Conservation (phyloP, 805 yeast species). For the Sugiyamaella smithiae region DNA sequence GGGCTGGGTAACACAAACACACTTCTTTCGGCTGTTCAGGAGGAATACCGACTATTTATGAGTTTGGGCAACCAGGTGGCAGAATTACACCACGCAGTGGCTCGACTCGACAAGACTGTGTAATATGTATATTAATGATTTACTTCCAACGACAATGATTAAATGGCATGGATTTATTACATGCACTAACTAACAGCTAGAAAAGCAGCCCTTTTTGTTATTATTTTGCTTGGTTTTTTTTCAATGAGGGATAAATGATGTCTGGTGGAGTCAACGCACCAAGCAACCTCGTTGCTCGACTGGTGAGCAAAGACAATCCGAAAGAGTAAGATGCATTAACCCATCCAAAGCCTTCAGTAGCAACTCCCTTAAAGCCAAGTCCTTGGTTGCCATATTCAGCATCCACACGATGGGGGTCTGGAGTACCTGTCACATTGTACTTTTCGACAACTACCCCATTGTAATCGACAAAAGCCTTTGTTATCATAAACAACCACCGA, state of each 20-base stretch:
- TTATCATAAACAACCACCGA: constrained; percentile 88
- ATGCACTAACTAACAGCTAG: not conserved
- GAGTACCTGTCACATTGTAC: constrained; percentile 80
- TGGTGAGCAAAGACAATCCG: constrained; percentile 66
- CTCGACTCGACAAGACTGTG: constrained; percentile 16
- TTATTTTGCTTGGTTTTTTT: no score
- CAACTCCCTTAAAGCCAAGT: constrained; percentile 84
- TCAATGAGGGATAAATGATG: constrained; percentile 44
- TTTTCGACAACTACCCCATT: constrained; percentile 96
- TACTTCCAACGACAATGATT: no score
- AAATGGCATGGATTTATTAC: not conserved
- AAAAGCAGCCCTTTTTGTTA: no score
- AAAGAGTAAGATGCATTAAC: constrained; percentile 82
- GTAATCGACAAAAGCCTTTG: constrained; percentile 84
- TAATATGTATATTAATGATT: not conserved
- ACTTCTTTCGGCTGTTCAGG: constrained; percentile 37
- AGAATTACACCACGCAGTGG: constrained; percentile 57
- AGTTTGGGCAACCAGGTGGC: constrained; percentile 71
- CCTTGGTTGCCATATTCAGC: constrained; percentile 99
- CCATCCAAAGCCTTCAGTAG: constrained; percentile 98
- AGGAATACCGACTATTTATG: constrained; percentile 66
- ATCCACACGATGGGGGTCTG: constrained; percentile 85
- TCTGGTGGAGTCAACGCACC: constrained; percentile 77
- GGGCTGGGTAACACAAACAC: constrained; percentile 27
- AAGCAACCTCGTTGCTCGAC: constrained; percentile 68